Evolutionary conservation across 2,329 filamentous ascomycete genomes (phyloP).

Genomic region (Nigrospora oryzae): DNA sequence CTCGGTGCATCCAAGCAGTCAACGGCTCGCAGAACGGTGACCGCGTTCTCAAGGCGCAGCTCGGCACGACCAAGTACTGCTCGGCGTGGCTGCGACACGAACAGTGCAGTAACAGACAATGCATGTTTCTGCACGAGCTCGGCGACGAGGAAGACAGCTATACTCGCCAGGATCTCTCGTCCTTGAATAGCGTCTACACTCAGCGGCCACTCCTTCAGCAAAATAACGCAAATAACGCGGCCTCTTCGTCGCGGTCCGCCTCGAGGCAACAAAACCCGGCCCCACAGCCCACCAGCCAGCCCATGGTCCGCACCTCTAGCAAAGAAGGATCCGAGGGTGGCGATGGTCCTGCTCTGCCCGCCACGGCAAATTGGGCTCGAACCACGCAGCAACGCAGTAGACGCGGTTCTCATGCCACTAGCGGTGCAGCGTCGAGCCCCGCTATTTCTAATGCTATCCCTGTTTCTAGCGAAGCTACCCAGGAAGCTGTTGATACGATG

Average conservation of each 20-base stretch:
- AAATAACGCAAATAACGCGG: conserved; percentile 25
- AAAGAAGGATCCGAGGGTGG: conserved; percentile 66
- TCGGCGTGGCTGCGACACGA: conserved; percentile 94
- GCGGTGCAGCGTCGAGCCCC: conserved; percentile 74
- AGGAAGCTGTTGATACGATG: conserved; percentile 30
- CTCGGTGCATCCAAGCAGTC: conserved; percentile 81
- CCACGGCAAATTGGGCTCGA: conserved; percentile 87
- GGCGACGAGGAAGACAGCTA: conserved; percentile 98
- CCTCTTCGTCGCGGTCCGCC: conserved; percentile 42
- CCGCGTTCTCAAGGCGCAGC: conserved; percentile 66
- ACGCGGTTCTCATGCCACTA: conserved; percentile 72
- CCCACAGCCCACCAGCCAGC: conserved; percentile 37
- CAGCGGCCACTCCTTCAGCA: conserved; percentile 49
- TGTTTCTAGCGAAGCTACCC: conserved; percentile 39
- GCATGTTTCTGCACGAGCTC: conserved; percentile 96
- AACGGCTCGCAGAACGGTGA: conserved; percentile 91
- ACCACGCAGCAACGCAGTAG: conserved; percentile 58
- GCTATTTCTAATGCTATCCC: conserved; percentile 56
- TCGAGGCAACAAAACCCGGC: conserved; percentile 41
- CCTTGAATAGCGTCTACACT: conserved; percentile 82
- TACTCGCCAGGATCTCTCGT: conserved; percentile 86
- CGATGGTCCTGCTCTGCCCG: conserved; percentile 87
- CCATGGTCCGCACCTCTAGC: conserved; percentile 70
- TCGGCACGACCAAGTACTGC: conserved; percentile 96
- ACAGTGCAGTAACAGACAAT: conserved; percentile 88